phyloP scores from a whole-genome alignment of 257 asterid genomes.

The Rhazya stricta region DNA sequence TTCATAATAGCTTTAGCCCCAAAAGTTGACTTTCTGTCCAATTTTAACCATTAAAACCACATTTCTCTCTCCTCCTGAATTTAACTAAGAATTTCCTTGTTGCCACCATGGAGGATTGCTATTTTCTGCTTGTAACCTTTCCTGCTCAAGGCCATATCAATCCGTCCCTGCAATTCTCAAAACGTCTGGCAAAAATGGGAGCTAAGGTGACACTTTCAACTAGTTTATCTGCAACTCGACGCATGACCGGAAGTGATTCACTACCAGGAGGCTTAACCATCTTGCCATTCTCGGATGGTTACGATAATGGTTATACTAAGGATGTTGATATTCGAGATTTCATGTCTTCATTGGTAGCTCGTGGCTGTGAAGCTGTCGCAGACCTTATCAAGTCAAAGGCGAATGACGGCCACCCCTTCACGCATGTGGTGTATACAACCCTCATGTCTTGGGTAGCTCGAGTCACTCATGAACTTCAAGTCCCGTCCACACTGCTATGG shows the following conservation, averaged over 20 bases:
- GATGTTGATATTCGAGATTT: conserved; percentile 14
- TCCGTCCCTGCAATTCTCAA: conserved; percentile 59
- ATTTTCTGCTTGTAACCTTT: conserved; percentile 38
- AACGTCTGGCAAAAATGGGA: conserved; percentile 40
- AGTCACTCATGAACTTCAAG: conserved; percentile 44
- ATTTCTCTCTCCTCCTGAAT: too few species aligned
- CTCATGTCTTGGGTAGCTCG: conserved; percentile 50
- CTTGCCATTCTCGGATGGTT: conserved; percentile 49
- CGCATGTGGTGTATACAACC: conserved; percentile 43
- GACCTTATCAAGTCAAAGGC: conserved; percentile 19
- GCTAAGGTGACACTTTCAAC: conserved; percentile 49
- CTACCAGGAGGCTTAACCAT: conserved; percentile 30
- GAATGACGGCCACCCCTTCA: conserved; percentile 37
- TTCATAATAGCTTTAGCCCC: too few species aligned
- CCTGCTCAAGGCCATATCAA: conserved; percentile 69
- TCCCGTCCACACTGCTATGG: conserved; percentile 57
- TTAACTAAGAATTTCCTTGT: too few species aligned
- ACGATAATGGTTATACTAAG: conserved; percentile 37
- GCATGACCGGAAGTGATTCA: conserved; percentile 20
- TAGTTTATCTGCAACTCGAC: conserved; percentile 31
- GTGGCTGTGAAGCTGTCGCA: conserved; percentile 31
- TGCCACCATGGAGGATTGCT: neutral
- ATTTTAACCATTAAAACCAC: too few species aligned
- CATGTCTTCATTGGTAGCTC: conserved; percentile 20
- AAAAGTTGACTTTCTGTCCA: too few species aligned